Base-by-base conservation (phyloP, 2,329 filamentous ascomycete genomes). In the Fusarium caatingaense region DNA sequence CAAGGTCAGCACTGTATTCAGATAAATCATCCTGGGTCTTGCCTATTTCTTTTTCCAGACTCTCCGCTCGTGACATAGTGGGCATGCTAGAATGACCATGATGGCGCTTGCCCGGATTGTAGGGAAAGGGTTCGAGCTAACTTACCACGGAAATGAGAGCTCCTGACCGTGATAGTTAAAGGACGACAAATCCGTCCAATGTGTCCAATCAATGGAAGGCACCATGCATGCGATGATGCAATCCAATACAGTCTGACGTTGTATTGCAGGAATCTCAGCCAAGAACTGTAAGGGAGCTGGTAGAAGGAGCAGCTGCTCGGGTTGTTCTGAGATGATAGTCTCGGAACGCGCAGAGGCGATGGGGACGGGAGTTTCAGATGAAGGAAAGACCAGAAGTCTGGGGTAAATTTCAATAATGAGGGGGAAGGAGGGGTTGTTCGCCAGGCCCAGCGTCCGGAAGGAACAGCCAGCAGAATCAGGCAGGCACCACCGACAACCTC, bases 361-460 rank as follows among this genome's bases (percentile, higher is more conserved):
- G 49, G 34, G 45, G 28, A 49, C 25, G 25, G 37, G 20, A 15
- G 21, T 13, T 20, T 21, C 15, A 49, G 21, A 49, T 34, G 56
- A 49, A 53, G 37, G 49, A 42, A 53, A 37, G 58, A 57, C 44
- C 41, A 50, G 23, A 54, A 44, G 34, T 46, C 44, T 68, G 62
- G 63, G 54, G 28, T 37, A 69, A 44, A 56, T 44, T 20, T 23
- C 25, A 34, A 32, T 46, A 25, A 45, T 16, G 34, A 49, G n/a
- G 13, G 64, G 51, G 27, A 30, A 46, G 37, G 40, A 54, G 57
- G 47, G 58, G 44, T 40, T 53, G 40, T n/a, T 30, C 16, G 10
- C 50, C 54, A 71, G 34, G 25, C 25, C 44, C 49, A 15, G 11
- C 37, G 45, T 68, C 42, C 20, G 45, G 34, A 40, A 56, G 59